Base-by-base conservation (phyloP, 129 eudicot genomes). In the Flaveria brownii region DNA sequence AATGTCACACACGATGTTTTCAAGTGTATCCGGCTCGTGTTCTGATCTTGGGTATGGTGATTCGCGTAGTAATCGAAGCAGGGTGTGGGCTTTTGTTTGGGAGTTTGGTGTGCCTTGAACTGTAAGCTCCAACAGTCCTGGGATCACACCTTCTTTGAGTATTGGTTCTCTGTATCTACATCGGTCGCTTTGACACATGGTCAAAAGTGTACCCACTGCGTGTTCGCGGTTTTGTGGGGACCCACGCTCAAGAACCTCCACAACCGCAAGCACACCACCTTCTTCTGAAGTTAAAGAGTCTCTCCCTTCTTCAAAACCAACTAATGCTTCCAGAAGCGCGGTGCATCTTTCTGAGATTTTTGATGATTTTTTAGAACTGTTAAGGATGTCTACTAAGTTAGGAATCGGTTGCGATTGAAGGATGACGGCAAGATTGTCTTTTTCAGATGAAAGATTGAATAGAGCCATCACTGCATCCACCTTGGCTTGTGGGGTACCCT, bases 231-330 rank as follows among this genome's bases (percentile, higher is more conserved):
- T 89, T 46, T 87, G 99, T 17, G 69, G 86, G 47, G 96, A 85
- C 72, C 99, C 99, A 30, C 97, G 74, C 54, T 94, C 99, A 2
- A 94, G 88, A 30, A 87, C 89, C 78, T 94, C 97, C 2, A 94
- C 96, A 1, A 94, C 92, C 3, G 97, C 97, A n/a, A 94, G 97
- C 68, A 94, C 84, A 13, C 99, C 99, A 2, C 99, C 99, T 43
- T 87, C 89, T 85, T 83, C 90, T 13, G 92, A 86, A 33, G 84
- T 84, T 60, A 91, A 59, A 39, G 88, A 85, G 11, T 67, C 76
- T 68, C 96, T 76, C 3, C 90, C 98, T 82, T 91, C 90, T 3
- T 91, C 90, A 30, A 88, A 91, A 1, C 54, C 62, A 74, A 87
- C 87, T 39, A 94, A 59, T 9, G 90, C 82, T 85, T 94, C 99